Evolutionary conservation across 345 rosid species (phyloP).

Genomic region (Limnanthes douglasii): DNA sequence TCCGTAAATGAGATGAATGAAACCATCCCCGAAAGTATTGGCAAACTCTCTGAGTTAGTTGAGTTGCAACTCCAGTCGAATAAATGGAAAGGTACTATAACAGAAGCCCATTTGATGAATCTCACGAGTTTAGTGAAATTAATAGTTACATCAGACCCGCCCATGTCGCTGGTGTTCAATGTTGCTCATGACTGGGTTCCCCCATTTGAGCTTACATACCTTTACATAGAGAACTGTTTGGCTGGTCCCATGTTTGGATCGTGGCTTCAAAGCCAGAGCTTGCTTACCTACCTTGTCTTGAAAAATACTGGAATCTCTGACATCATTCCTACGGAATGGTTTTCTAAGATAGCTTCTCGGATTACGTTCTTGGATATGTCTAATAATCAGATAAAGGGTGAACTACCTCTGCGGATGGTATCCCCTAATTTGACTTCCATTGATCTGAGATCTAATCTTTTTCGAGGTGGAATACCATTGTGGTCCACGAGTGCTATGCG

Average conservation of each 20-base stretch:
- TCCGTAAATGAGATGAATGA: slow-evolving; percentile 19
- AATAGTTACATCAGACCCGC: too few relatives aligned
- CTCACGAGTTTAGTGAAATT: slow-evolving; percentile 13
- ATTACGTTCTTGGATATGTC: not conserved
- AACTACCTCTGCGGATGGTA: not conserved
- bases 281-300: not conserved
- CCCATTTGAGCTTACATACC: slow-evolving; percentile 3
- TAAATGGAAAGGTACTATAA: slow-evolving; percentile 16
- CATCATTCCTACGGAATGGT: not conserved
- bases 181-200: slow-evolving; percentile 7
- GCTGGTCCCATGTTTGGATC: slow-evolving; percentile 22
- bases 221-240: slow-evolving; percentile 20
- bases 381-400: not conserved
- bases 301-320: not conserved
- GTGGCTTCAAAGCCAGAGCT: slow-evolving; percentile 15
- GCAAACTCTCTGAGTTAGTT: slow-evolving; percentile 11
- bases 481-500: not conserved
- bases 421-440: not conserved
- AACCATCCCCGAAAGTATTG: slow-evolving; percentile 18
- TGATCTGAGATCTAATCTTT: not conserved
- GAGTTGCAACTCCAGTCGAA: slow-evolving; percentile 12
- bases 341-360: not conserved
- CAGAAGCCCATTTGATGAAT: slow-evolving; percentile 17
- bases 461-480: not conserved
- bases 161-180: slow-evolving; percentile 11